phyloP scores from a whole-genome alignment of 176 grass and related monocot species.

The Puccinellia tenuiflora region DNA sequence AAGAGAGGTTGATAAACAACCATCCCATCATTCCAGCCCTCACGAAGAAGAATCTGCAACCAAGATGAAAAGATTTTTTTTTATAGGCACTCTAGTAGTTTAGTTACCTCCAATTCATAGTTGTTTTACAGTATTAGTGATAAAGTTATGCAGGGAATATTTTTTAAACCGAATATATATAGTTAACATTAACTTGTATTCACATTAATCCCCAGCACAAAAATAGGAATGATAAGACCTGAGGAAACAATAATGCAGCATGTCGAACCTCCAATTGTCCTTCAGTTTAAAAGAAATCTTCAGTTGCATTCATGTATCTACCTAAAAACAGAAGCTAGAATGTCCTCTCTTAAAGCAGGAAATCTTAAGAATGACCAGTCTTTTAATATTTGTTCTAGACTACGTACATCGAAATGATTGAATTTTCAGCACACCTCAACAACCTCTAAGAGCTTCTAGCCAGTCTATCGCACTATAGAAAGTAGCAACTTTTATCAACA shows the following conservation, averaged over 20 bases:
- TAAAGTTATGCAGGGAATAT: background rate
- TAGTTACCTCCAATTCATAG: background rate
- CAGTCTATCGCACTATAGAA: background rate
- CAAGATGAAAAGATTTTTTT: background rate
- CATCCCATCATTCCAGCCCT: constrained; percentile 99
- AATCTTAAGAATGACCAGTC: background rate
- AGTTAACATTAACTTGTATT: background rate
- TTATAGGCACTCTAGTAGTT: background rate
- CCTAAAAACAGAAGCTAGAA: background rate
- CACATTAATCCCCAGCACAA: background rate
- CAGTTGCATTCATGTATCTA: background rate
- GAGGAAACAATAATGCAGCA: background rate
- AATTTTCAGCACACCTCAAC: background rate
- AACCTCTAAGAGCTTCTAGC: background rate
- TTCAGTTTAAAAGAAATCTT: background rate
- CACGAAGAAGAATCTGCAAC: constrained; percentile 90
- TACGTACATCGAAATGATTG: background rate
- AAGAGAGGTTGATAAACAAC: constrained; percentile 97
- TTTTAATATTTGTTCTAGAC: background rate
- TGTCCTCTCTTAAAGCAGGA: background rate
- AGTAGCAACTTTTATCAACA: background rate
- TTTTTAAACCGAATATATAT: background rate
- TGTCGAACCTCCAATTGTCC: background rate
- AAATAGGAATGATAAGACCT: background rate
- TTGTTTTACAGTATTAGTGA: background rate